phyloP scores from a whole-genome alignment of 2,329 filamentous ascomycete species.

The Aspergillus hortae region DNA sequence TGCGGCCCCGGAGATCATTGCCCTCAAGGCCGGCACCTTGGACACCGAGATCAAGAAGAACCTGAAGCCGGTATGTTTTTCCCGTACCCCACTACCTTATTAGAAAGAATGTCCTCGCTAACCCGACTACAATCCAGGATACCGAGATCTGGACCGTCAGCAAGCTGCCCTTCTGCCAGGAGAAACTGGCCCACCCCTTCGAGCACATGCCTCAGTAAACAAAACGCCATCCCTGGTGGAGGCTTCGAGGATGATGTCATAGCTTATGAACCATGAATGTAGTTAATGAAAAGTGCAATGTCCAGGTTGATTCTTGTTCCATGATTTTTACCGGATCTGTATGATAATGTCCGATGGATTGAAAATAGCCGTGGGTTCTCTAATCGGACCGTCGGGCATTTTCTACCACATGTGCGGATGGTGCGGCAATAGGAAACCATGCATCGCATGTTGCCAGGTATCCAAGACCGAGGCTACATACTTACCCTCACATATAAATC shows the following conservation, averaged over 20 bases:
- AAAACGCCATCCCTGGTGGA: neutral
- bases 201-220: slow-evolving; percentile 59
- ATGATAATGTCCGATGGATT: slow-evolving; percentile 11
- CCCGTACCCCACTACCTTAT: neutral
- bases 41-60: slow-evolving; percentile 63
- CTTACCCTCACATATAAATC: neutral
- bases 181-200: slow-evolving; percentile 61
- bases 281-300: slow-evolving; percentile 6
- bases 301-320: neutral
- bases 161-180: slow-evolving; percentile 68
- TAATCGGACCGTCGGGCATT: no score
- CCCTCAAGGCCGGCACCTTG: slow-evolving; percentile 64
- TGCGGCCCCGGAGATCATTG: slow-evolving; percentile 66
- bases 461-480: no score
- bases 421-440: neutral
- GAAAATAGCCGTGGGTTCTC: no score
- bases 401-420: no score
- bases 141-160: slow-evolving; percentile 67
- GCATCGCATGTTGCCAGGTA: no score
- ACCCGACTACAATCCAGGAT: slow-evolving; percentile 28
- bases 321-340: neutral
- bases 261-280: neutral
- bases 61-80: slow-evolving; percentile 53
- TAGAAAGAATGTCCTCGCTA: neutral
- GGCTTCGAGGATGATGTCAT: neutral